Percentiles rank a stretch among this genome's conserved stretches.
Conservation (phyloP, 129 eudicot genomes). For the Artemisia argyi region DNA sequence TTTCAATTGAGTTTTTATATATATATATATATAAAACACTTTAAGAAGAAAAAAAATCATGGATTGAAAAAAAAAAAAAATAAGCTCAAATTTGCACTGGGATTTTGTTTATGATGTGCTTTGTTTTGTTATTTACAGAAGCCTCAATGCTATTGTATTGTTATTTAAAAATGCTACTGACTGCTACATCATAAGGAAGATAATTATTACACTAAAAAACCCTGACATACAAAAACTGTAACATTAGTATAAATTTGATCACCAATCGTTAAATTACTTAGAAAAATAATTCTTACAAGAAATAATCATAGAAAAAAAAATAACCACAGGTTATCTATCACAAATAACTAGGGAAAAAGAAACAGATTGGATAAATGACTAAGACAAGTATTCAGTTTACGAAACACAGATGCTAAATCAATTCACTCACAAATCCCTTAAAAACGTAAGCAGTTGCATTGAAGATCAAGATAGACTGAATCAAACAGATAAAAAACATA, state of each 20-base stretch:
- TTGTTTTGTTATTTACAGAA: no score
- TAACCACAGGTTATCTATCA: neutral
- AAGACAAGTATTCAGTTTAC: neutral
- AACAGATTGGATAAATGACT: neutral
- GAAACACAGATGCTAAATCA: neutral
- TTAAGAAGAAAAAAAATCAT: no score
- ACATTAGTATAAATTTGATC: neutral
- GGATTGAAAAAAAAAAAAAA: neutral
- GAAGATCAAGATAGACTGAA: constrained; percentile 1
- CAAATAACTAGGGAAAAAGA: neutral
- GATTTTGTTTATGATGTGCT: no score
- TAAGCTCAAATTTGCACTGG: no score
- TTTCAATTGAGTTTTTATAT: no score
- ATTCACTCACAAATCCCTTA: neutral
- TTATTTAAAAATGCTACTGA: no score
- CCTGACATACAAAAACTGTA: neutral
- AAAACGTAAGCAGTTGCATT: neutral
- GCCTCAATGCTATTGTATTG: no score
- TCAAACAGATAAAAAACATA: neutral
- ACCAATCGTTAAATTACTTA: neutral
- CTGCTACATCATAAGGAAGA: neutral
- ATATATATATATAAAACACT: no score
- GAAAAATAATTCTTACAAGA: neutral
- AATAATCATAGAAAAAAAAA: neutral
- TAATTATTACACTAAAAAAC: neutral